A percentile compares a stretch with the other conserved stretches of the same genome.
phyloP scores from a whole-genome alignment of 306 rosid species.

The Sindora glabra region DNA sequence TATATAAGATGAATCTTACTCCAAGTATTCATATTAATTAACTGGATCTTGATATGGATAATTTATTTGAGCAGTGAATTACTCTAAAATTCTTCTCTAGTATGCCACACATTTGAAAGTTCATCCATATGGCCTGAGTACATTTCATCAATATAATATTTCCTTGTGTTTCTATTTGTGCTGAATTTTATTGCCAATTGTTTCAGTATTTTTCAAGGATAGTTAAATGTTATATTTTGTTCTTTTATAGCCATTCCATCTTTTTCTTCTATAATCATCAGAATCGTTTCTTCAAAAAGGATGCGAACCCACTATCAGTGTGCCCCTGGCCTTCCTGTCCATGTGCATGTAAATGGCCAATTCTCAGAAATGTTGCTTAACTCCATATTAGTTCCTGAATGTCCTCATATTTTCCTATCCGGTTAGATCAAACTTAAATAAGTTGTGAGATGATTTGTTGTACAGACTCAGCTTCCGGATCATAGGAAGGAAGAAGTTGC shows the following conservation, averaged over 20 bases:
- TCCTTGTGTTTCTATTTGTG: not conserved
- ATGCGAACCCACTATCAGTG: slow-evolving; percentile 51
- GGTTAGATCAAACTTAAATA: not conserved
- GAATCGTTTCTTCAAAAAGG: slow-evolving; percentile 70
- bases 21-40: not conserved
- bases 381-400: not conserved
- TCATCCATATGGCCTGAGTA: not conserved
- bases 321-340: slow-evolving; percentile 80
- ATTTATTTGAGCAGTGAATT: no score
- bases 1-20: not conserved
- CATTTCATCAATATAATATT: not conserved
- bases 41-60: no score
- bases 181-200: not conserved
- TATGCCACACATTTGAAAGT: no score
- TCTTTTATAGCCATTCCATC: not conserved
- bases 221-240: not conserved
- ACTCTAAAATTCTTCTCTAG: no score
- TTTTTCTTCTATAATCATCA: slow-evolving; percentile 19
- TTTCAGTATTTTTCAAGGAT: not conserved
- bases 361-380: slow-evolving; percentile 49
- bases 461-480: slow-evolving; percentile 83
- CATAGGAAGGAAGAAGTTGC: slow-evolving; percentile 54
- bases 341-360: slow-evolving; percentile 78
- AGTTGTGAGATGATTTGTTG: slow-evolving; percentile 3
- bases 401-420: not conserved